These are phyloP conservation scores for Parathielavia hyrcaniae DNA, from an alignment of 495 filamentous ascomycete species.

Conservation along the genomic window DNA sequence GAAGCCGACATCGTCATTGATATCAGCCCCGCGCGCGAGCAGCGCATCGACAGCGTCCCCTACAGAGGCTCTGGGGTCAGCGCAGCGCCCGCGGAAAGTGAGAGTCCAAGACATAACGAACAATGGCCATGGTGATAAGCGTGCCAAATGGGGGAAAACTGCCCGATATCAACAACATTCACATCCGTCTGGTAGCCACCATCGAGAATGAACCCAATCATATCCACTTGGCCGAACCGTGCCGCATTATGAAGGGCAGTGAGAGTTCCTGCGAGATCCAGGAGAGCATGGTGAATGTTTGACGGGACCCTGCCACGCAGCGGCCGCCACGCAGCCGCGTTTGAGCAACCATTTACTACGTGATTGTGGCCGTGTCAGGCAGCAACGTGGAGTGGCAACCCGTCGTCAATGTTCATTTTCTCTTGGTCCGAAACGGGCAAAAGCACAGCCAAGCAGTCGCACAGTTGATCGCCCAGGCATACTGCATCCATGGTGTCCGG, in stretches of 20 bases:
- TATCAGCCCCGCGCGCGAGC: constrained; percentile 23
- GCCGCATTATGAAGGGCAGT: constrained; percentile 12
- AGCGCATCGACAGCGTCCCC: constrained; percentile 18
- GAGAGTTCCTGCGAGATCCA: too few relatives aligned
- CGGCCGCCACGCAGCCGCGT: background rate
- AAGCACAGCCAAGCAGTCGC: background rate
- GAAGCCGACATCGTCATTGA: constrained; percentile 13
- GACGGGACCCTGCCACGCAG: background rate
- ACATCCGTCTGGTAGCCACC: constrained; percentile 9
- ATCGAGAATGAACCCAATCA: constrained; percentile 7
- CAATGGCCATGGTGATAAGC: constrained; percentile 6
- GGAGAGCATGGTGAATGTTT: background rate
- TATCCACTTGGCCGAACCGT: constrained; percentile 2
- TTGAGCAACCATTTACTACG: constrained; percentile 1
- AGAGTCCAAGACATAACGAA: background rate
- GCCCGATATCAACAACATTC: background rate
- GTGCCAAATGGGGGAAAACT: constrained; percentile 6
- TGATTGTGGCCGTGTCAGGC: background rate
- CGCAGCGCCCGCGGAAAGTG: background rate
- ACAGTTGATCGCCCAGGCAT: background rate
- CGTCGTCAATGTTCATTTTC: background rate
- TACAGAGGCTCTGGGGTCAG: background rate
- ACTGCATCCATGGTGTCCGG: background rate
- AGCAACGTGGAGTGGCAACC: background rate
- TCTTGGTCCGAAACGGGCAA: background rate